Evolutionary conservation across 2,329 filamentous ascomycete genomes (phyloP).

Genomic region (Furcasterigmium furcatum): DNA sequence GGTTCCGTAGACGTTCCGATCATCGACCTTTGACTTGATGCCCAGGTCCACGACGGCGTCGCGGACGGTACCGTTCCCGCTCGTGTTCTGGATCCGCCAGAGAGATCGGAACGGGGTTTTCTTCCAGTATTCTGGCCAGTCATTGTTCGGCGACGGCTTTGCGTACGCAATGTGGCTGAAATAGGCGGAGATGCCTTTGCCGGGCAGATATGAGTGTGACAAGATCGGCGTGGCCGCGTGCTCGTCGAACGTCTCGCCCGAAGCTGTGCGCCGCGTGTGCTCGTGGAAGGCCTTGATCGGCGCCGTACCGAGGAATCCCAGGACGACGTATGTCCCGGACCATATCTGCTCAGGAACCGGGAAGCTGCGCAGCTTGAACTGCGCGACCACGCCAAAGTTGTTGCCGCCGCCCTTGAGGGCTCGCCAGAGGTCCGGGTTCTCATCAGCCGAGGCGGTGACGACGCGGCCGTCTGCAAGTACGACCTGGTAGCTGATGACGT

Average conservation of each 20-base stretch:
- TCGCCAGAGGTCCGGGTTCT: slow-evolving; percentile 35
- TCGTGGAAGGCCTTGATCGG: not conserved
- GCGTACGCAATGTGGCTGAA: slow-evolving; percentile 1
- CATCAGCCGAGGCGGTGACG: slow-evolving; percentile 27
- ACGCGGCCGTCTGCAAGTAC: slow-evolving; percentile 36
- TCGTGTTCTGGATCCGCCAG: not conserved
- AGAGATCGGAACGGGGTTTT: not conserved
- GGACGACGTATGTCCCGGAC: not conserved
- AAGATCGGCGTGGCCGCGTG: not conserved
- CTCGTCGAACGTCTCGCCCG: not conserved
- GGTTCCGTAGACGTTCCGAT: not conserved
- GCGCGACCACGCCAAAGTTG: slow-evolving; percentile 36
- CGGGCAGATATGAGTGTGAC: not conserved
- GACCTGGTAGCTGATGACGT: slow-evolving; percentile 3
- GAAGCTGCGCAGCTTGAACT: slow-evolving; percentile 3
- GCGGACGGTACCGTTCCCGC: not conserved
- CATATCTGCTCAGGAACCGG: not conserved
- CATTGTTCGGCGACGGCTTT: not conserved
- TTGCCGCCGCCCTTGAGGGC: slow-evolving; percentile 41
- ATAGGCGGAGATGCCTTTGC: not conserved
- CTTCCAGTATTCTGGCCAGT: not conserved
- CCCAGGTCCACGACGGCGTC: not conserved
- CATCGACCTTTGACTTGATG: not conserved
- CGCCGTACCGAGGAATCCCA: not conserved
- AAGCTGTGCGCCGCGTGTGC: not conserved